Conservation (phyloP, 2,329 filamentous ascomycete genomes). For the Myrmaecium sp. region DNA sequence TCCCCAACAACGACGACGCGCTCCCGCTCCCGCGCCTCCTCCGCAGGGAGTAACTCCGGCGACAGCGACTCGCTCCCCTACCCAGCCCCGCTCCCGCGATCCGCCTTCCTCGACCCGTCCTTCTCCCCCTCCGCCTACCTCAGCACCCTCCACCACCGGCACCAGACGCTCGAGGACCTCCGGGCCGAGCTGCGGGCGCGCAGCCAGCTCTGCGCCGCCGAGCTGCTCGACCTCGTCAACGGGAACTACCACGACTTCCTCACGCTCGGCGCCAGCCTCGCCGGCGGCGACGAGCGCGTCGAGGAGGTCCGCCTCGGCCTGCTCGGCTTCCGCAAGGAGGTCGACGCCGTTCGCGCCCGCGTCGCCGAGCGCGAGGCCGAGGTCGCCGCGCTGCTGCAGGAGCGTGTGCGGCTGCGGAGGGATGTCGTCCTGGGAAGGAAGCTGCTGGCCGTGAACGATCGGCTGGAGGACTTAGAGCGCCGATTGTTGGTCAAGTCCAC, state of each 20-base stretch:
- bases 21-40: constrained; percentile 5
- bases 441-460: constrained; percentile 50
- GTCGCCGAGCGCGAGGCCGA: constrained; percentile 49
- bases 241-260: constrained; percentile 88
- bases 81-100: constrained; percentile 65
- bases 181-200: constrained; percentile 71
- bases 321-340: constrained; percentile 67
- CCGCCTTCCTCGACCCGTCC: constrained; percentile 55
- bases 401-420: constrained; percentile 51
- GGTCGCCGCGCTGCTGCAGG: constrained; percentile 42
- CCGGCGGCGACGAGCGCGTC: constrained; percentile 78
- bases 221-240: constrained; percentile 89
- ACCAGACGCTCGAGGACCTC: constrained; percentile 91
- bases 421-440: constrained; percentile 44
- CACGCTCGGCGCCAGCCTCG: constrained; percentile 61
- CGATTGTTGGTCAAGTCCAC: constrained; percentile 30
- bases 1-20: too few species aligned
- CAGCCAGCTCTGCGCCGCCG: constrained; percentile 61
- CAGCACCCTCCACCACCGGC: constrained; percentile 64
- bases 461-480: constrained; percentile 46
- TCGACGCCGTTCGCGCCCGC: constrained; percentile 52
- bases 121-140: constrained; percentile 77
- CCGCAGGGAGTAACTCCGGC: too few species aligned
- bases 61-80: too few species aligned
- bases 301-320: constrained; percentile 80